Evolutionary conservation across 257 asterid species (phyloP), one percentile per base, ranked within the genome.

Genomic region (Mentha longifolia): DNA sequence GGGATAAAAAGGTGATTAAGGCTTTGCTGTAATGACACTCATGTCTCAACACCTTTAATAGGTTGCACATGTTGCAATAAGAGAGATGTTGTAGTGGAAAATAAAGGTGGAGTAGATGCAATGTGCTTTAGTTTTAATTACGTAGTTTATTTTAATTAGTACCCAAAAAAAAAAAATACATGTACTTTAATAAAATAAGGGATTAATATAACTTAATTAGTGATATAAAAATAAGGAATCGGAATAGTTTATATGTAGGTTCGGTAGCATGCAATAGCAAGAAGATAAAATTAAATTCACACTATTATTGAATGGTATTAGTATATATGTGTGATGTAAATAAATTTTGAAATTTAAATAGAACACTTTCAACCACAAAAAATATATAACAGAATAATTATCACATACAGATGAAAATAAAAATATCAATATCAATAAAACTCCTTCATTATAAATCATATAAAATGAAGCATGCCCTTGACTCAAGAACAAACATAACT

Each of bases 51-150:
- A 35, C 55, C 73, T 65, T 59, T 72, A 28, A 59, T 65, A 5
- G 69, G 56, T 28, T 5, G 76, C 77, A 71, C 74, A 67, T 72
- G 81, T 72, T 65, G 70, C 76, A 43, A 54, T 33, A 54, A 61
- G 28, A 75, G 51, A 22, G 8, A 69, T 61, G 63, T 63, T 30
- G 31, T 15, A 68, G 65, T 66, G 47, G 43, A 28, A 71, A 35
- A 13, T 47, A 9, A 17, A 19, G 54, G 30, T 25, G 33, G 13
- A 30, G 64, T 30, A 55, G 61, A 35, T 35, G 39, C 8, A 35
- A 25, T 55, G 8, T 25, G 37, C 9, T 25, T 54, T 25, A 8
- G 20, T 51, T 51, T 6, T 51, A 49, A 15, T 15, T 7, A 9
- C 14, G 16, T 43, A 14, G 13, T 64, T 45, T 45, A 25, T 14